A percentile compares a stretch with the other conserved stretches of the same genome.
These are phyloP conservation scores for Medicago arabica DNA, from an alignment of 306 rosid species.

Conservation along the genomic window DNA sequence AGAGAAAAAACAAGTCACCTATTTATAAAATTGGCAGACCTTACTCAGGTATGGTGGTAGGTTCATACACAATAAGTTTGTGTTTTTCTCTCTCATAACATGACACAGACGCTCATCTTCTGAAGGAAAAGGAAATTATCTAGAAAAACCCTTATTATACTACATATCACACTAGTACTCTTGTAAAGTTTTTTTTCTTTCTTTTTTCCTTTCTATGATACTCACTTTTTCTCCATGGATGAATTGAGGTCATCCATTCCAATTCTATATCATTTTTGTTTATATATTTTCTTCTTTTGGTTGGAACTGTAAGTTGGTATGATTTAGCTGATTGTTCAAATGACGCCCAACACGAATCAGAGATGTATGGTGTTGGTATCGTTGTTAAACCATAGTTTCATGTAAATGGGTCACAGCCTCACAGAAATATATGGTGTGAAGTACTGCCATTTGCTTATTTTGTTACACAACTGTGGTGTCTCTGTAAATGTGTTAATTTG, in stretches of 20 bases:
- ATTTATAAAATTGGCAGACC: constrained; percentile 21
- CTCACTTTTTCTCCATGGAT: constrained; percentile 32
- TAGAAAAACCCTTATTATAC: constrained; percentile 25
- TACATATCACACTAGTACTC: constrained; percentile 23
- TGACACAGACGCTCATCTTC: constrained; percentile 11
- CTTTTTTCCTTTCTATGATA: background rate
- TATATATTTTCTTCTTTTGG: constrained; percentile 32
- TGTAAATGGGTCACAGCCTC: constrained; percentile 36
- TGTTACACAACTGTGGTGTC: background rate
- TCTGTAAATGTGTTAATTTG: background rate
- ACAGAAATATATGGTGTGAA: constrained; percentile 21
- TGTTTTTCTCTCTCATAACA: constrained; percentile 32
- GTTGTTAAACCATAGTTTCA: constrained; percentile 34
- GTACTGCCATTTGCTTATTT: constrained; percentile 4
- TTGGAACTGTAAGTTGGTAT: constrained; percentile 33
- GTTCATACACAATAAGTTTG: constrained; percentile 30
- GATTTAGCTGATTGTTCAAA: constrained; percentile 37
- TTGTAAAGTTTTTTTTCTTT: constrained; percentile 41
- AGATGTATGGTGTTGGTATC: constrained; percentile 23
- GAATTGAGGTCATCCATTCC: constrained; percentile 43
- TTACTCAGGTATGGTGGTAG: constrained; percentile 21
- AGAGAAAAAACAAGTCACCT: constrained; percentile 36
- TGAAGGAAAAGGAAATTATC: constrained; percentile 36
- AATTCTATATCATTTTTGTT: constrained; percentile 42
- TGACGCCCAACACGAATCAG: constrained; percentile 22